Percentiles rank a stretch among this genome's conserved stretches.
Conservation (phyloP, 2,329 filamentous ascomycete genomes). For the Pseudogymnoascus sp. region DNA sequence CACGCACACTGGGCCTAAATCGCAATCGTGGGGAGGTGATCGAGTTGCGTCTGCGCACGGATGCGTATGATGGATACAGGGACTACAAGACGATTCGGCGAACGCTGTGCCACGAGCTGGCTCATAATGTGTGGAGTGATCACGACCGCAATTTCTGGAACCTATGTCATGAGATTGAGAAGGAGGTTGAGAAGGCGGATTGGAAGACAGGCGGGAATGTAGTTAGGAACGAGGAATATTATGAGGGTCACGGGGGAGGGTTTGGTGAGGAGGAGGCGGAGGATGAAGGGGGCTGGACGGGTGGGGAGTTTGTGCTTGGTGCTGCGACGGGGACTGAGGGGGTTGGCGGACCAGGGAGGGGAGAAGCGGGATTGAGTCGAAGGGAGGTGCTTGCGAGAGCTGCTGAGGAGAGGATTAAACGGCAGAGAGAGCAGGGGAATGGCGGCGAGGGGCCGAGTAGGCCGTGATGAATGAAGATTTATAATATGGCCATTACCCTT, state of each 20-base stretch:
- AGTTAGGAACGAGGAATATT: constrained; percentile 50
- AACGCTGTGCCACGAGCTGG: constrained; percentile 89
- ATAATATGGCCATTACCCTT: neutral
- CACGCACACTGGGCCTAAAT: constrained; percentile 76
- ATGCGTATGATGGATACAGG: constrained; percentile 86
- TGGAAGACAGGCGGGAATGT: constrained; percentile 63
- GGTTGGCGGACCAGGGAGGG: constrained; percentile 43
- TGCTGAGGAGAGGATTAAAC: constrained; percentile 49
- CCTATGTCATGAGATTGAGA: constrained; percentile 76
- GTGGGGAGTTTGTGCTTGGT: constrained; percentile 68
- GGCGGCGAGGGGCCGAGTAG: constrained; percentile 1
- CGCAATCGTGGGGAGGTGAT: constrained; percentile 83
- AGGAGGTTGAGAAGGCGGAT: constrained; percentile 72
- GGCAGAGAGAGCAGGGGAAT: constrained; percentile 20
- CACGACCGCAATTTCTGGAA: constrained; percentile 90
- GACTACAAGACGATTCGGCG: constrained; percentile 87
- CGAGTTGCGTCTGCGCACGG: constrained; percentile 81
- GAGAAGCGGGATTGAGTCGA: constrained; percentile 48
- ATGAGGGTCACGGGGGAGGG: constrained; percentile 37
- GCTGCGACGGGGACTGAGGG: constrained; percentile 35
- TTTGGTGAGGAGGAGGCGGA: constrained; percentile 44
- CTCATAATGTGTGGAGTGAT: constrained; percentile 78
- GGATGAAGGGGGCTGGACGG: constrained; percentile 68
- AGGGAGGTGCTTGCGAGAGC: constrained; percentile 68
- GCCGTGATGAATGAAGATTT: neutral